A percentile compares a stretch with the other conserved stretches of the same genome.
Evolutionary conservation across 495 filamentous ascomycete species (phyloP).

Genomic region (Lineolata rhizophorae): DNA sequence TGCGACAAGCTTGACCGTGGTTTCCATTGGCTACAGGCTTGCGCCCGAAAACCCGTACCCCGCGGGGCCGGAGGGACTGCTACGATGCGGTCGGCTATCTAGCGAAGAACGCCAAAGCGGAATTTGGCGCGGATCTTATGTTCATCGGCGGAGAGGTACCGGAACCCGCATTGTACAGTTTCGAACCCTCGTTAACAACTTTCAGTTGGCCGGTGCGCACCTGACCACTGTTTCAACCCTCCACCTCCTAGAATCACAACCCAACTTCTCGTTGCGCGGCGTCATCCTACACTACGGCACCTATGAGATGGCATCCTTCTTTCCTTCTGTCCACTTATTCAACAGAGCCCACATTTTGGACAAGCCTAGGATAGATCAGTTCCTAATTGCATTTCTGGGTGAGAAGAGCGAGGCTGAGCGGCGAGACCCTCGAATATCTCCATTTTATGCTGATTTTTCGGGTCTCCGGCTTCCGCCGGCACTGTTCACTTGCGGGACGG

Average conservation of each 20-base stretch:
- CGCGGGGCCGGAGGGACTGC: conserved; percentile 27
- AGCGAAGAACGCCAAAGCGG: conserved; percentile 21
- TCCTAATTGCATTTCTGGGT: conserved; percentile 22
- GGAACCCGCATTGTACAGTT: background rate
- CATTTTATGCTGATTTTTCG: conserved; percentile 21
- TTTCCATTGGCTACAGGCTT: conserved; percentile 36
- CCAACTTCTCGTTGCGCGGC: conserved; percentile 18
- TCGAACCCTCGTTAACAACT: background rate
- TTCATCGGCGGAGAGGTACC: conserved; percentile 21
- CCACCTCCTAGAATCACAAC: conserved; percentile 20
- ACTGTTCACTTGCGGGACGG: conserved; percentile 29
- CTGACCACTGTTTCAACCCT: conserved; percentile 22
- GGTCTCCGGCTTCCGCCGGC: conserved; percentile 25
- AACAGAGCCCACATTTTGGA: conserved; percentile 19
- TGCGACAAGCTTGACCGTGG: conserved; percentile 19
- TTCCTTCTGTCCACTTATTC: conserved; percentile 16
- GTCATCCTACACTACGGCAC: conserved; percentile 25
- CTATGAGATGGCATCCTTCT: conserved; percentile 22
- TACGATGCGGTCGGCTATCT: conserved; percentile 30
- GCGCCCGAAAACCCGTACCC: conserved; percentile 37
- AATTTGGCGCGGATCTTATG: conserved; percentile 20
- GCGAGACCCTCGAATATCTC: conserved; percentile 13
- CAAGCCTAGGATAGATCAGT: conserved; percentile 19
- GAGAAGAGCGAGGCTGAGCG: conserved; percentile 17
- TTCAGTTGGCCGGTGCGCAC: conserved; percentile 26